These are phyloP conservation scores for Helianthus annuus DNA, from an alignment of 129 eudicot genomes.

Conservation along the genomic window DNA sequence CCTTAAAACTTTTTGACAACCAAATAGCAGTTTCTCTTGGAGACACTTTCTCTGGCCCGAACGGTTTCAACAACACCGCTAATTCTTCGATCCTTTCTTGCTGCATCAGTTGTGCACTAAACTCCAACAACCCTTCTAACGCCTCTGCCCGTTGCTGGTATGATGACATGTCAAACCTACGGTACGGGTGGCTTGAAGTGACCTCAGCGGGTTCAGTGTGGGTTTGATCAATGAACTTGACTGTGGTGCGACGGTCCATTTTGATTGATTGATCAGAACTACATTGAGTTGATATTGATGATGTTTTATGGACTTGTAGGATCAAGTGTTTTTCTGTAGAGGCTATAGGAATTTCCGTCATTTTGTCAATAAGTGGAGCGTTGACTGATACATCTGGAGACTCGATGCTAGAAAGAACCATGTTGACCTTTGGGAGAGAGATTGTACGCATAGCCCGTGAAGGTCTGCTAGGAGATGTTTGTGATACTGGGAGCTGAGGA, in stretches of 20 bases:
- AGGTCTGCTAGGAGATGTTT: conserved; percentile 48
- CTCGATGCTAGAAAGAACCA: conserved; percentile 39
- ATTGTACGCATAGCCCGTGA: conserved; percentile 50
- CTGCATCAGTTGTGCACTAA: conserved; percentile 83
- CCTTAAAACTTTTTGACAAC: conserved; percentile 91
- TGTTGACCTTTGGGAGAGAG: conserved; percentile 61
- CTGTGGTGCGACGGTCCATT: conserved; percentile 64
- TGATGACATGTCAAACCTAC: conserved; percentile 76
- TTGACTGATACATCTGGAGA: conserved; percentile 91
- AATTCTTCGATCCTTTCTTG: conserved; percentile 86
- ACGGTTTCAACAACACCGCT: conserved; percentile 75
- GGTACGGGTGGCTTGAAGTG: conserved; percentile 39
- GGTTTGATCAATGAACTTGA: conserved; percentile 48
- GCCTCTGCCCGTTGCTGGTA: conserved; percentile 95
- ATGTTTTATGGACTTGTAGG: conserved; percentile 47
- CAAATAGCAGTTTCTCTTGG: conserved; percentile 95
- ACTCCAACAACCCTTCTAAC: conserved; percentile 94
- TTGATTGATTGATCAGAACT: conserved; percentile 54
- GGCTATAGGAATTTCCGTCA: conserved; percentile 71
- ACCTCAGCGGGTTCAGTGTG: conserved; percentile 13
- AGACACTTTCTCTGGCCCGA: conserved; percentile 89
- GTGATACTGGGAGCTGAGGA: conserved; percentile 59
- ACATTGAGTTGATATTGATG: conserved; percentile 74
- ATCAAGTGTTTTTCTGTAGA: conserved; percentile 55
- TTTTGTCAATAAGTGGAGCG: conserved; percentile 79